phyloP scores from a whole-genome alignment of 257 asterid genomes.

The Euphrasia confusa region DNA sequence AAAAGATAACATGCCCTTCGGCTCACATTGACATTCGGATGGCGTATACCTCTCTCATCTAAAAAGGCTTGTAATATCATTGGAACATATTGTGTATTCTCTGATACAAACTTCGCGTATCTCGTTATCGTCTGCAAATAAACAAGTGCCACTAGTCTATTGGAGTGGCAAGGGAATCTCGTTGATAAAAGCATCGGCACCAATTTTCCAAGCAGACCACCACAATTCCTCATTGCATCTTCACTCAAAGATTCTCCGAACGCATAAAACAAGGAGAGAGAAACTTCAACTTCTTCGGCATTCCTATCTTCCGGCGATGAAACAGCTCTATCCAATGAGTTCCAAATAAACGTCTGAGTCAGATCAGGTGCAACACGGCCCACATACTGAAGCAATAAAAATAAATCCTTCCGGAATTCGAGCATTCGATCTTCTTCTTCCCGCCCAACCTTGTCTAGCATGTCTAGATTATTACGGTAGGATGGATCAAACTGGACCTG shows the following conservation, averaged over 20 bases:
- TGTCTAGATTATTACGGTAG: constrained; percentile 61
- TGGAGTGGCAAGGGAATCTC: constrained; percentile 83
- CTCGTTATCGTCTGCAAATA: constrained; percentile 84
- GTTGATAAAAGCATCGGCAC: constrained; percentile 78
- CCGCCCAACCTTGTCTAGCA: constrained; percentile 74
- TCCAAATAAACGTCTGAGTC: constrained; percentile 71
- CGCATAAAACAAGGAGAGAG: constrained; percentile 82
- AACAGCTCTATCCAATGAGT: constrained; percentile 58
- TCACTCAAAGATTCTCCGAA: constrained; percentile 81
- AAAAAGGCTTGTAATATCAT: constrained; percentile 70
- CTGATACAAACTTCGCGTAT: constrained; percentile 70
- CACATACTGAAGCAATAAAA: constrained; percentile 66
- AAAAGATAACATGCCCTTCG: constrained; percentile 92
- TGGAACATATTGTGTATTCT: constrained; percentile 77
- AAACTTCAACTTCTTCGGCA: constrained; percentile 91
- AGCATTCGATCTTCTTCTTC: constrained; percentile 92
- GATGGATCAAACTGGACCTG: constrained; percentile 64
- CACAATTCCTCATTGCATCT: constrained; percentile 59
- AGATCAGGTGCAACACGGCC: constrained; percentile 90
- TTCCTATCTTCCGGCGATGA: constrained; percentile 60
- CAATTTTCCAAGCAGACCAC: constrained; percentile 67
- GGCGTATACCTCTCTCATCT: constrained; percentile 95
- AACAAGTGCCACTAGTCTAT: constrained; percentile 83
- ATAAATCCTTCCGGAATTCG: constrained; percentile 82
- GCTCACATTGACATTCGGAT: constrained; percentile 69